A percentile compares a stretch with the other conserved stretches of the same genome.
phyloP scores from a whole-genome alignment of 176 grass and related monocot species.

The Eragrostis curvula region DNA sequence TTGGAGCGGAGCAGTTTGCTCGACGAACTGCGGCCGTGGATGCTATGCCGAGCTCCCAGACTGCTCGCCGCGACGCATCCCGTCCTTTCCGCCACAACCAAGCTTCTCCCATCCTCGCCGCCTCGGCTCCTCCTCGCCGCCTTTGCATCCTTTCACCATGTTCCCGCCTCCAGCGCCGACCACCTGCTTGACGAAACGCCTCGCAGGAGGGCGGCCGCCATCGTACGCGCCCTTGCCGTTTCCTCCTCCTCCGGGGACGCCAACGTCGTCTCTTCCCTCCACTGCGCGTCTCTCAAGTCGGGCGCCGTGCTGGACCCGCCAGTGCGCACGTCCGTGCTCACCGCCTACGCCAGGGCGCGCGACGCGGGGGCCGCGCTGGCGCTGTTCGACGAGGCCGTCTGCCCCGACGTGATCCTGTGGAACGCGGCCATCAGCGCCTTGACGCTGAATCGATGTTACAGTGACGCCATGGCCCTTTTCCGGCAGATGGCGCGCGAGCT shows the following conservation, averaged over 20 bases:
- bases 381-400: slow-evolving; percentile 51
- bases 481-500: slow-evolving; percentile 43
- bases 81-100: not conserved
- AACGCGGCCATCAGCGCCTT: slow-evolving; percentile 61
- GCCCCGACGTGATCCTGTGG: slow-evolving; percentile 67
- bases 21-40: slow-evolving; percentile 5
- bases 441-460: slow-evolving; percentile 19
- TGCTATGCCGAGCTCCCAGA: slow-evolving; percentile 28
- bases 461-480: slow-evolving; percentile 45
- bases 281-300: slow-evolving; percentile 65
- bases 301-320: slow-evolving; percentile 54
- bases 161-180: not conserved
- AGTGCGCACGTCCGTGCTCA: slow-evolving; percentile 66
- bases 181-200: slow-evolving; percentile 54
- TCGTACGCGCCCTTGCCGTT: slow-evolving; percentile 43
- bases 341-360: slow-evolving; percentile 57
- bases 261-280: slow-evolving; percentile 38
- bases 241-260: slow-evolving; percentile 5
- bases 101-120: not conserved
- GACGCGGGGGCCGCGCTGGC: slow-evolving; percentile 37
- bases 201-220: slow-evolving; percentile 12
- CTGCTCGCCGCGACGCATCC: not conserved
- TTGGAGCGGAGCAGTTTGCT: no score
- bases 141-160: slow-evolving; percentile 7
- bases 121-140: not conserved